A percentile compares a stretch with the other conserved stretches of the same genome.
Evolutionary conservation across 1,139 yeast genomes (phyloP).

Genomic region (Saccharomyces hybrid): DNA sequence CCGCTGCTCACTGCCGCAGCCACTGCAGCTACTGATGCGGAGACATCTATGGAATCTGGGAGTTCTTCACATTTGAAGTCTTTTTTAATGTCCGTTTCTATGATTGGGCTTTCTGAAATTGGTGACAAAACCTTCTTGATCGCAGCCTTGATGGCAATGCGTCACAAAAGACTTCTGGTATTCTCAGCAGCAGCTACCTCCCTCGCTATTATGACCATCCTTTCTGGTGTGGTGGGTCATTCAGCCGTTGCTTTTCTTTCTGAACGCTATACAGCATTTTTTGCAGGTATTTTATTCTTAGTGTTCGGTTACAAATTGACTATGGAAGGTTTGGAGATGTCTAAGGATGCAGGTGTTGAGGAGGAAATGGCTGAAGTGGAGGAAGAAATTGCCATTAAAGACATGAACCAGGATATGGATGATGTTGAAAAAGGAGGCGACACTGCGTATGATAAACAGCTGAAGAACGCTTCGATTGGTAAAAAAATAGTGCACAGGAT

Average conservation of each 20-base stretch:
- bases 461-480: constrained; percentile 7
- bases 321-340: constrained; percentile 76
- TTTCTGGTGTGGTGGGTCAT: constrained; percentile 89
- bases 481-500: constrained; percentile 21
- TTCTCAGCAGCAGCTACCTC: constrained; percentile 87
- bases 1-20: constrained; percentile 5
- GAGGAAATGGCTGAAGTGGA: constrained; percentile 96
- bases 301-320: constrained; percentile 76
- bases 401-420: constrained; percentile 45
- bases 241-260: constrained; percentile 81
- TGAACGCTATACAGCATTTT: constrained; percentile 65
- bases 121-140: constrained; percentile 96
- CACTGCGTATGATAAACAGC: constrained; percentile 8
- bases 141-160: constrained; percentile 98
- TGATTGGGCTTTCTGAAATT: constrained; percentile 89
- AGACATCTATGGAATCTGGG: constrained; percentile 1
- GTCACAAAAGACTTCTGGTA: constrained; percentile 72
- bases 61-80: constrained; percentile 31
- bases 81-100: constrained; percentile 61
- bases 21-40: constrained; percentile 7
- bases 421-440: constrained; percentile 51
- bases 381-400: constrained; percentile 72
- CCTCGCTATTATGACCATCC: constrained; percentile 78
- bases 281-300: constrained; percentile 74
- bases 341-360: constrained; percentile 76